Base-by-base conservation (phyloP, 1,139 yeast genomes). In the Pichia sp. region DNA sequence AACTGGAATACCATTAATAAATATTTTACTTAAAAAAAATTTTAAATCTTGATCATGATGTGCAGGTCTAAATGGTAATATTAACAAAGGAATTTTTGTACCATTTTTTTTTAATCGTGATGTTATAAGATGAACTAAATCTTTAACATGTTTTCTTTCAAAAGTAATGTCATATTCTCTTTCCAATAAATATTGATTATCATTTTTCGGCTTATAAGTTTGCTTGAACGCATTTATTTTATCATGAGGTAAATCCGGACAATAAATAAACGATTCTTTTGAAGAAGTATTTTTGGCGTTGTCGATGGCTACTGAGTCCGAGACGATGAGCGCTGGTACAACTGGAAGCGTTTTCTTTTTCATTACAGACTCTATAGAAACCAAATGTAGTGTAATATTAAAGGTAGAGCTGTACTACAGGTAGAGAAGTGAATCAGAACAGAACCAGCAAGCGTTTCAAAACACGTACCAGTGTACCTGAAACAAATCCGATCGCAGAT, bases 31-130 rank as follows among this genome's bases (percentile, higher is more conserved):
- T 29, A 83, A 58, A 40, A 82, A 77, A 23, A 60, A 55, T 41
- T 80, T 71, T 28, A 83, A 63, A 39, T 72, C 74, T 55, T 80
- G 85, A 45, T 74, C 74, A 23, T 43, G 38, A 40, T 78, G 74
- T 49, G 75, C 74, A 1, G 86, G 80, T 42, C 91, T 62, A 60
- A 80, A 82, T 0, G 91, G 89, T 33, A 83, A 65, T 48, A 82
- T 69, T 3, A 83, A 62, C 46, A 78, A 79, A 10, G 87, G 84
- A 1, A 78, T 70, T 52, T 74, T 74, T 5, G 79, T 63, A 2
- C 78, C 80, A 41, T 72, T 64, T 19, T 60, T 62, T 54, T 83
- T 83, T 46, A 83, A 60, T 46, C 78, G 84, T 10, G 74, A 74
- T 0, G 93, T 83, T 33, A 83, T 73, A 30, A 69, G 52, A 60